A percentile compares a stretch with the other conserved stretches of the same genome.
These are phyloP conservation scores for Grigorovia transvaalensis DNA, from an alignment of 805 yeast species.

Conservation along the genomic window DNA sequence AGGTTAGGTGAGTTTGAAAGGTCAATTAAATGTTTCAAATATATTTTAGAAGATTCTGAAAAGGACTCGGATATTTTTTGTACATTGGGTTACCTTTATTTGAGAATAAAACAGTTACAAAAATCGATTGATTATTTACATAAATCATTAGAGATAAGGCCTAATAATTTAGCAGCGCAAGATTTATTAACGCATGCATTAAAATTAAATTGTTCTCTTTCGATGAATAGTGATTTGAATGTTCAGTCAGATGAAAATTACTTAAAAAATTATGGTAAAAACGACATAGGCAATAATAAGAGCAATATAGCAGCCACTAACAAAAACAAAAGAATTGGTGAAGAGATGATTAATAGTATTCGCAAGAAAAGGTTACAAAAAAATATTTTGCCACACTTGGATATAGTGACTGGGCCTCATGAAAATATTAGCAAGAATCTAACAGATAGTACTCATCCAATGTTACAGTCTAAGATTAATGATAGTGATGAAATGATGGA, in stretches of 20 bases:
- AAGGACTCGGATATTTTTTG: slow-evolving; percentile 68
- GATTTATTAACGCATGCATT: slow-evolving; percentile 75
- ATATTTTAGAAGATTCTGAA: slow-evolving; percentile 59
- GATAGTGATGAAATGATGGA: slow-evolving; percentile 8
- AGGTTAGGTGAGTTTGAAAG: slow-evolving; percentile 49
- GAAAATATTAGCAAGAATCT: too few species aligned
- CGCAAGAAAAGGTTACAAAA: slow-evolving; percentile 1
- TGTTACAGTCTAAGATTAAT: background rate
- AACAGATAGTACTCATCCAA: slow-evolving; percentile 1
- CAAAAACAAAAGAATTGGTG: background rate
- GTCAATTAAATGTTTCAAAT: slow-evolving; percentile 66
- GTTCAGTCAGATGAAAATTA: background rate
- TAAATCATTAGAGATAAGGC: slow-evolving; percentile 65
- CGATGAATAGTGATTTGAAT: slow-evolving; percentile 18
- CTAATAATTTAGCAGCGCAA: slow-evolving; percentile 74
- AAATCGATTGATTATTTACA: slow-evolving; percentile 72
- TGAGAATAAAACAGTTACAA: slow-evolving; percentile 52
- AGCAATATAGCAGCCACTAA: too few species aligned
- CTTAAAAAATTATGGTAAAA: background rate
- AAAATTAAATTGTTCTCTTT: slow-evolving; percentile 38
- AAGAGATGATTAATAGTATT: slow-evolving; percentile 3
- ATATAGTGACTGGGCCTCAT: background rate
- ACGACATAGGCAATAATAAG: background rate
- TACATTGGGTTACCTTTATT: slow-evolving; percentile 73
- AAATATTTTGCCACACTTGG: background rate